Evolutionary conservation across 306 rosid species (phyloP).

Genomic region (Amphicarpaea edgeworthii): DNA sequence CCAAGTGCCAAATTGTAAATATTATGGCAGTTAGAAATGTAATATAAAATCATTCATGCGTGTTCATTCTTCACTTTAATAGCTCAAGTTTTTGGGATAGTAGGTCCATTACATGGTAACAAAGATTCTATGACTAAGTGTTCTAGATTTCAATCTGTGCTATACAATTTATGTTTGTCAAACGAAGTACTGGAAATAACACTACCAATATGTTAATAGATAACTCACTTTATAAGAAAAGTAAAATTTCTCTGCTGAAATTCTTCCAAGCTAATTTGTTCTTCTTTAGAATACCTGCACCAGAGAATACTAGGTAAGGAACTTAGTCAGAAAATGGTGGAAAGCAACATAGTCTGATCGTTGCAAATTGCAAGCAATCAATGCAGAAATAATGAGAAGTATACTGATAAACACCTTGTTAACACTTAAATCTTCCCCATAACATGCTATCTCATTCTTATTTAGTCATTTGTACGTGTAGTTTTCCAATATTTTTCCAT

Average conservation of each 20-base stretch:
- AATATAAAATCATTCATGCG: background rate
- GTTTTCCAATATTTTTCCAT: background rate
- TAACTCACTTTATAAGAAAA: conserved; percentile 81
- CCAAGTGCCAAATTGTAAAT: background rate
- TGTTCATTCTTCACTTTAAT: background rate
- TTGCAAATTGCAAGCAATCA: conserved; percentile 20
- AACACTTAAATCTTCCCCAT: background rate
- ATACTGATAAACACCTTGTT: background rate
- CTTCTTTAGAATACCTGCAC: conserved; percentile 95
- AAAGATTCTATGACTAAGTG: background rate
- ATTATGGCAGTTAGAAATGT: background rate
- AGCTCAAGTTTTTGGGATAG: conserved; percentile 1
- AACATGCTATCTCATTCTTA: background rate
- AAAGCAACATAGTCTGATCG: conserved; percentile 1
- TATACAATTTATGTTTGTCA: conserved; percentile 21
- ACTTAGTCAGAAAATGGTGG: conserved; percentile 15
- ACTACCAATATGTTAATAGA: conserved; percentile 20
- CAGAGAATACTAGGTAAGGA: conserved; percentile 18
- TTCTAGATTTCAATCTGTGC: background rate
- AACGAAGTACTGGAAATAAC: conserved; percentile 5
- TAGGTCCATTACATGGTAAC: background rate
- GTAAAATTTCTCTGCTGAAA: conserved; percentile 71
- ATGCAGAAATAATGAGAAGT: background rate
- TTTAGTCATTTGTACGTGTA: background rate
- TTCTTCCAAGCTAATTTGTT: conserved; percentile 64